Percentiles rank a stretch among this genome's conserved stretches.
These are phyloP conservation scores for Fusarium sp. DNA, from an alignment of 2,329 filamentous ascomycete genomes.

Conservation along the genomic window DNA sequence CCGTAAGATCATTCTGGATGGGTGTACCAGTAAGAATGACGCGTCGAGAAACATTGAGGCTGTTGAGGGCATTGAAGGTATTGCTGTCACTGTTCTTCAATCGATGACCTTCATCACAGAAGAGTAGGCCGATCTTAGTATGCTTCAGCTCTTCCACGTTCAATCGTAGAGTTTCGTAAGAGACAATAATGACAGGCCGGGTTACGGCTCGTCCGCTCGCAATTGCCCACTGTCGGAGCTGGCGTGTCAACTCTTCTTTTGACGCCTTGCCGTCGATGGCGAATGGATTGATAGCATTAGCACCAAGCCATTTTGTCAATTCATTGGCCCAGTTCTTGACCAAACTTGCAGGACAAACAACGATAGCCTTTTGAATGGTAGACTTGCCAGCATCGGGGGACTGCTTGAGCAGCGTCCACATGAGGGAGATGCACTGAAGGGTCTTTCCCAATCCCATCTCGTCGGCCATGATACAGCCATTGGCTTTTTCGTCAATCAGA, in stretches of 20 bases:
- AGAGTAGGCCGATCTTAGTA: constrained; percentile 88
- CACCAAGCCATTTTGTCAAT: constrained; percentile 93
- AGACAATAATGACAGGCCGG: constrained; percentile 94
- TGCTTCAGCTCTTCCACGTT: constrained; percentile 92
- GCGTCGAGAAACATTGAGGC: constrained; percentile 87
- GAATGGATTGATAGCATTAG: constrained; percentile 91
- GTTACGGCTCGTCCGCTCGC: constrained; percentile 89
- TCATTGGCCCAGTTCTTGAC: constrained; percentile 99
- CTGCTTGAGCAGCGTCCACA: constrained; percentile 97
- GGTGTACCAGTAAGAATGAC: constrained; percentile 97
- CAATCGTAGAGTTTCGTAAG: constrained; percentile 93
- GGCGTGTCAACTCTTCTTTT: constrained; percentile 90
- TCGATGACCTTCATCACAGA: constrained; percentile 97
- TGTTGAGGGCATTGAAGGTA: constrained; percentile 92
- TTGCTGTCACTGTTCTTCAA: constrained; percentile 97
- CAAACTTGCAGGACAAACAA: constrained; percentile 95
- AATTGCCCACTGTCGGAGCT: constrained; percentile 95
- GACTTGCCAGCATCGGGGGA: constrained; percentile 93
- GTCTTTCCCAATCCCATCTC: constrained; percentile 99
- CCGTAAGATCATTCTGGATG: constrained; percentile 98
- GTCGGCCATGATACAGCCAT: constrained; percentile 99
- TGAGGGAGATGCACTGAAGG: constrained; percentile 92
- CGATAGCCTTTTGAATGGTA: constrained; percentile 96
- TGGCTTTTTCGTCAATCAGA: constrained; percentile 92
- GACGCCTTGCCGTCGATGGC: constrained; percentile 96